Base-by-base conservation (phyloP, 345 rosid genomes). In the Sapria himalayana region DNA sequence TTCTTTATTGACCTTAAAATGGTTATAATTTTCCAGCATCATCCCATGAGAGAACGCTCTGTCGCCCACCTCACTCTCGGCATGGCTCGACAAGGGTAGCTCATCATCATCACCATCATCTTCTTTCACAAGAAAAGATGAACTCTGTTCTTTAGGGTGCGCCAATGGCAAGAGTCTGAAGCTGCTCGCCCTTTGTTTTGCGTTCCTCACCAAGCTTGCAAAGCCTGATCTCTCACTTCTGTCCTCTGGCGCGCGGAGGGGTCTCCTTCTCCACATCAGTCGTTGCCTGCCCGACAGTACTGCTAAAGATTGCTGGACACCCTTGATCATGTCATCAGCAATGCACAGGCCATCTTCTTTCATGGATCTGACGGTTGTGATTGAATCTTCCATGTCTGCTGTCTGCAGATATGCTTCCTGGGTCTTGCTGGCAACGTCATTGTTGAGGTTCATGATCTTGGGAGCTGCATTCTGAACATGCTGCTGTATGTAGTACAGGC, bases 251-350 rank as follows among this genome's bases (percentile, higher is more conserved):
- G n/a, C n/a, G n/a, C n/a, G n/a, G n/a, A n/a, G n/a, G n/a, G n/a
- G n/a, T n/a, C n/a, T n/a, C n/a, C n/a, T n/a, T n/a, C n/a, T n/a
- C n/a, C n/a, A n/a, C n/a, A n/a, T n/a, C n/a, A n/a, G 79, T 3
- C 73, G 78, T 63, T 77, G 73, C 57, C 65, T 72, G 0, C 63
- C 50, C n/a, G 99, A 79, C 63, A 91, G 57, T 19, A 61, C 29
- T 19, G 56, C 63, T 9, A 91, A 59, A 31, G 95, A 84, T 35
- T 38, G 64, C 49, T 56, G 66, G 31, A 84, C 76, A 58, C 77
- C 92, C 51, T 63, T 66, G 22, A 77, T 66, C 99, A 91, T 91
- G 57, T 77, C 99, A 52, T 84, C 92, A 1, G 70, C 85, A 23
- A 84, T 63, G 41, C 54, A 50, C 15, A 59, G 50, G 37, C 95